Percentiles rank a stretch among this genome's conserved stretches.
Evolutionary conservation across 106 monocot species (phyloP).

Genomic region (Ottelia alismoides): DNA sequence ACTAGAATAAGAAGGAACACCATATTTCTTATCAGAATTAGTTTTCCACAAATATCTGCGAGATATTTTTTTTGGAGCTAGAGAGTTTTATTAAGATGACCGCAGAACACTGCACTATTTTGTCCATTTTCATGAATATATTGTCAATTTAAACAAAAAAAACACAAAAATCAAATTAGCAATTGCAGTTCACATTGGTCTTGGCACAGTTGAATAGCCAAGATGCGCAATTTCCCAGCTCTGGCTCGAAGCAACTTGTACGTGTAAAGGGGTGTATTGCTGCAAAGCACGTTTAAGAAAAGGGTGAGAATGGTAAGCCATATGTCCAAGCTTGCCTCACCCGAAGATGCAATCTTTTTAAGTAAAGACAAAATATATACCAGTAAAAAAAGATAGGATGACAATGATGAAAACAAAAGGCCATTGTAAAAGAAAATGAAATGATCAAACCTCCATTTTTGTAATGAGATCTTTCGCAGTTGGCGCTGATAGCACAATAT

Average conservation of each 20-base stretch:
- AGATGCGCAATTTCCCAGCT: slow-evolving; percentile 7
- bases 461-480: slow-evolving; percentile 58
- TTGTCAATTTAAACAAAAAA: no score
- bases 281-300: background rate
- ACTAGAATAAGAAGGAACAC: no score
- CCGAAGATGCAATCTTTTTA: background rate
- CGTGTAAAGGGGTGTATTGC: slow-evolving; percentile 6
- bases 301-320: background rate
- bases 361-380: no score
- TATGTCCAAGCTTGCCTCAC: background rate
- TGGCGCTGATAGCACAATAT: slow-evolving; percentile 74
- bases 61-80: no score
- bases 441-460: slow-evolving; percentile 73
- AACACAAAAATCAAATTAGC: no score
- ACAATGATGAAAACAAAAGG: background rate
- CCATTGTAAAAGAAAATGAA: background rate
- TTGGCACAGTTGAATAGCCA: background rate
- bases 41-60: no score
- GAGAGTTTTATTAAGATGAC: no score
- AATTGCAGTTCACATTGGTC: no score
- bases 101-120: no score
- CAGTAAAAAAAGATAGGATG: no score
- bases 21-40: no score
- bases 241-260: slow-evolving; percentile 9
- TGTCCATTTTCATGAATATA: no score